Conservation (phyloP, 768 basidiomycete genomes). For the Termitomyces sp. region DNA sequence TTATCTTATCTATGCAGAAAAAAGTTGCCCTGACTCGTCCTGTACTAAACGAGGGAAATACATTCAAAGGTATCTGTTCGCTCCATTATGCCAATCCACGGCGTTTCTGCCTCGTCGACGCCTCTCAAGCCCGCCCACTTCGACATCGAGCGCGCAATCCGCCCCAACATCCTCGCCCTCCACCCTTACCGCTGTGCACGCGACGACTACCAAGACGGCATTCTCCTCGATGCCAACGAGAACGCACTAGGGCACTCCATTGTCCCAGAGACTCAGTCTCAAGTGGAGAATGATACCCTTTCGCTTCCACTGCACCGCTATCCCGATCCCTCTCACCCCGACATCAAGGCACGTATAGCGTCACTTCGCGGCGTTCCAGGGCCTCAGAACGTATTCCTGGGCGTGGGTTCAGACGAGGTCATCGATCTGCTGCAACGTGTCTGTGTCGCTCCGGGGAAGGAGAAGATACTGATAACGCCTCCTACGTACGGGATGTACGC, state of each 20-base stretch:
- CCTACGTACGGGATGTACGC: conserved; percentile 99
- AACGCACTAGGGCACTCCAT: conserved; percentile 91
- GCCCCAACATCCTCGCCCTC: conserved; percentile 91
- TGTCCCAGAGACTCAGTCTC: conserved; percentile 22
- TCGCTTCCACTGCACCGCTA: conserved; percentile 77
- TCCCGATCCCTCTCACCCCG: conserved; percentile 84
- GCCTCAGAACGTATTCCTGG: conserved; percentile 76
- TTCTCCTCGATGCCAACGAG: conserved; percentile 97
- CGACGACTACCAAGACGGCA: conserved; percentile 89
- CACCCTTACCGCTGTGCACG: conserved; percentile 94
- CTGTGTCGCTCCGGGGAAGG: conserved; percentile 71
- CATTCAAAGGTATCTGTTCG: no score
- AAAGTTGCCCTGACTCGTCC: not conserved
- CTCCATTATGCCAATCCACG: conserved; percentile 55
- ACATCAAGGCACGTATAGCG: conserved; percentile 75
- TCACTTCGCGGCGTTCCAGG: conserved; percentile 63
- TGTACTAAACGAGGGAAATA: no score
- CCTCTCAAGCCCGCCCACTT: conserved; percentile 73
- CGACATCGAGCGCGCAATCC: conserved; percentile 74
- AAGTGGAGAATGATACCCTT: conserved; percentile 32
- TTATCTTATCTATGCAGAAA: not conserved
- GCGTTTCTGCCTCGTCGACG: conserved; percentile 39
- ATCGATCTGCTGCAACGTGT: conserved; percentile 93
- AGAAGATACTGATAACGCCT: conserved; percentile 84
- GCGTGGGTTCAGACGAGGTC: conserved; percentile 95